Conservation (phyloP, 371 early-diverging fungal species). For the Mortierella sp. region DNA sequence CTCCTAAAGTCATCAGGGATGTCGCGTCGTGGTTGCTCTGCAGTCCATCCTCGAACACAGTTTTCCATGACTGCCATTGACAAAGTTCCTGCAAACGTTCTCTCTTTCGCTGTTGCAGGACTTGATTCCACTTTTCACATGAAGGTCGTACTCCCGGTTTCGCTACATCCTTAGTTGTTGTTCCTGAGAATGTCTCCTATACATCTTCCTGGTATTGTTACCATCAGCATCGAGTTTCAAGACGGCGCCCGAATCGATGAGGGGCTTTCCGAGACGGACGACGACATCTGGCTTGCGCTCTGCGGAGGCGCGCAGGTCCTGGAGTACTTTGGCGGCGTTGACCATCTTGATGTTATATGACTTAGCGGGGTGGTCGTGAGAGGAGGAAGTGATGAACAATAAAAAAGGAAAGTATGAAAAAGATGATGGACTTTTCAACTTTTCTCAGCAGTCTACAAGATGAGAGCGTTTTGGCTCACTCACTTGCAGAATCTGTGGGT, state of each 20-base stretch:
- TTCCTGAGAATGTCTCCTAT: neutral
- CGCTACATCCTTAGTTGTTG: neutral
- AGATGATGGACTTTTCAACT: neutral
- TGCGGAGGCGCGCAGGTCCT: conserved; percentile 59
- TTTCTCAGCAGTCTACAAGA: neutral
- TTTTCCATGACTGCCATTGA: neutral
- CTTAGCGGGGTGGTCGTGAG: neutral
- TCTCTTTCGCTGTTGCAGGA: no score
- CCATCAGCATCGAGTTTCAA: conserved; percentile 61
- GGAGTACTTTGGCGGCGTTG: conserved; percentile 59
- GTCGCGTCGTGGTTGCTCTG: neutral
- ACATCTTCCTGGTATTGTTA: neutral
- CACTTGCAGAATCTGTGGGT: neutral
- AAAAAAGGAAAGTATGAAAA: neutral
- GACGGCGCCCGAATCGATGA: conserved; percentile 45
- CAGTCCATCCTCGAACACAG: neutral
- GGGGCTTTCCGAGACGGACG: conserved; percentile 55
- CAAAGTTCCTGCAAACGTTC: no score
- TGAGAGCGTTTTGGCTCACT: neutral
- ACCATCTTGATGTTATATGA: conserved; percentile 26
- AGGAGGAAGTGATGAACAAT: neutral
- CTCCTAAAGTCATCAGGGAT: neutral
- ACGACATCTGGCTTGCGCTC: conserved; percentile 61
- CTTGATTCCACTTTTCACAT: neutral
- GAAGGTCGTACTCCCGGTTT: neutral